Conservation (phyloP, 768 basidiomycete species). For the Amanita subjunquillea region DNA sequence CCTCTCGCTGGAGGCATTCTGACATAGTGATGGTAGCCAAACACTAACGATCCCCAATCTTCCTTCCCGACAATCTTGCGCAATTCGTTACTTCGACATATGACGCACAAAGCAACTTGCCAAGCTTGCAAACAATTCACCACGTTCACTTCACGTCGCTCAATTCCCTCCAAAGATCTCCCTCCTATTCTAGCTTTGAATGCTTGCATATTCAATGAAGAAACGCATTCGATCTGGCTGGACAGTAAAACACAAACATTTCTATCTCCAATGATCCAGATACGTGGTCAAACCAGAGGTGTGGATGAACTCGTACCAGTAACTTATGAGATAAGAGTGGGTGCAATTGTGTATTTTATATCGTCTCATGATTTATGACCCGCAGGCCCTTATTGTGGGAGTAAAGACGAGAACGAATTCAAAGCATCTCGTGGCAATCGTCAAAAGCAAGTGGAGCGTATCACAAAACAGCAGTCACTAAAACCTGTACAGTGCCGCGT, state of each 20-base stretch:
- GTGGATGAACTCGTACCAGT: constrained; percentile 44
- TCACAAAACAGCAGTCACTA: not conserved
- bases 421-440: constrained; percentile 81
- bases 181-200: constrained; percentile 86
- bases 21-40: not conserved
- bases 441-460: constrained; percentile 47
- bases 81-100: constrained; percentile 70
- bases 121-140: constrained; percentile 71
- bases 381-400: constrained; percentile 73
- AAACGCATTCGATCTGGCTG: constrained; percentile 66
- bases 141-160: constrained; percentile 61
- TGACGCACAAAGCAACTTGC: constrained; percentile 81
- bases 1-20: not conserved
- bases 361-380: not conserved
- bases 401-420: constrained; percentile 59
- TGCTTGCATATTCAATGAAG: constrained; percentile 69
- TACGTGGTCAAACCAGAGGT: constrained; percentile 52
- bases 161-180: constrained; percentile 50
- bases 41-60: not conserved
- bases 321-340: constrained; percentile 65
- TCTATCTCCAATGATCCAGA: constrained; percentile 42
- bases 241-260: constrained; percentile 53
- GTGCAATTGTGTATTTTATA: constrained; percentile 13
- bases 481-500: constrained; percentile 37
- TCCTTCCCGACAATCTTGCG: constrained; percentile 60